phyloP scores from a whole-genome alignment of 768 basidiomycete species.

The Chalciporus piperatus region DNA sequence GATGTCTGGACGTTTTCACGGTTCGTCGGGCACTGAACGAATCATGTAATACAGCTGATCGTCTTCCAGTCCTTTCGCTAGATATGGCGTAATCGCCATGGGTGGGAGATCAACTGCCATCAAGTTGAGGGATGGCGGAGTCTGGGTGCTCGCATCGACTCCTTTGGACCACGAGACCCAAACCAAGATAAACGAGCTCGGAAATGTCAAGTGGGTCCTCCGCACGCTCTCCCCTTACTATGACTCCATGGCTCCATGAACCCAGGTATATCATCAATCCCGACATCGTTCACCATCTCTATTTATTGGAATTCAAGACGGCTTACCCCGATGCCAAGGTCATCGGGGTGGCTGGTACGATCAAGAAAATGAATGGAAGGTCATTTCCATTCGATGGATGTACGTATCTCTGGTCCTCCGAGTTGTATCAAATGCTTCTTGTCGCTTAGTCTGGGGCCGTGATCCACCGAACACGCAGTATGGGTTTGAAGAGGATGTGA shows the following conservation, averaged over 20 bases:
- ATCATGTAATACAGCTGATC: slow-evolving; percentile 5
- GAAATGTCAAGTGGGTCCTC: slow-evolving; percentile 56
- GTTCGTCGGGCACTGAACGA: slow-evolving; percentile 31
- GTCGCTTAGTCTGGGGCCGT: slow-evolving; percentile 51
- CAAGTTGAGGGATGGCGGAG: slow-evolving; percentile 59
- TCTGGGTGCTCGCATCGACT: slow-evolving; percentile 84
- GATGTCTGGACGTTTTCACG: slow-evolving; percentile 66
- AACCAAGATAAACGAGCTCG: slow-evolving; percentile 55
- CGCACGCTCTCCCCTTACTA: not conserved
- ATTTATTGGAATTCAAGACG: slow-evolving; percentile 60
- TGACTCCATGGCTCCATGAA: slow-evolving; percentile 1
- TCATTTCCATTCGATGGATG: slow-evolving; percentile 62
- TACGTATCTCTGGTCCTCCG: slow-evolving; percentile 28
- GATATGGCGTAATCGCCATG: slow-evolving; percentile 65
- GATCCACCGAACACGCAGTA: slow-evolving; percentile 63
- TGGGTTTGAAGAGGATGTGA: slow-evolving; percentile 73
- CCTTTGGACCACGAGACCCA: slow-evolving; percentile 67
- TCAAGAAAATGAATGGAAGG: slow-evolving; percentile 50
- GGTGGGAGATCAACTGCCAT: slow-evolving; percentile 86
- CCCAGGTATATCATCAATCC: slow-evolving; percentile 57
- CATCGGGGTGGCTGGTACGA: slow-evolving; percentile 59
- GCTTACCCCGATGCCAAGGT: slow-evolving; percentile 71
- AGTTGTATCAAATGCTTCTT: not conserved
- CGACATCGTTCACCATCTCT: slow-evolving; percentile 59
- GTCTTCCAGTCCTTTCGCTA: slow-evolving; percentile 55